phyloP scores from a whole-genome alignment of 1,139 yeast species.

The Geotrichum aggregatum region DNA sequence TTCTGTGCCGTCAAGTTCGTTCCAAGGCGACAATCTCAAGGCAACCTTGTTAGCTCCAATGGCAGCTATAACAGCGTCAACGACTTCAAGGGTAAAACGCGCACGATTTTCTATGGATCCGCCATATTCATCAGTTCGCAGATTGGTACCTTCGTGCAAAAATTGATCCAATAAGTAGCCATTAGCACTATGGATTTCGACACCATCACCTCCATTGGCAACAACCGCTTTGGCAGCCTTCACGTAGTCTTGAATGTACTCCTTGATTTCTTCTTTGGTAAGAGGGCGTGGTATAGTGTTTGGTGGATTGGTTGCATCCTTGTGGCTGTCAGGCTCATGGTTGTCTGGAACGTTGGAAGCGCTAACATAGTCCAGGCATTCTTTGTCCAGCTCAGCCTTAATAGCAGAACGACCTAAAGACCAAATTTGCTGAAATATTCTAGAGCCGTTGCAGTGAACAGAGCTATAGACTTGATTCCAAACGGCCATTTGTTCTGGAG shows the following conservation, averaged over 20 bases:
- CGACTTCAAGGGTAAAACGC: constrained; percentile 52
- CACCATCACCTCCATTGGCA: constrained; percentile 62
- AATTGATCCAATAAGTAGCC: constrained; percentile 59
- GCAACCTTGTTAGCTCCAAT: constrained; percentile 55
- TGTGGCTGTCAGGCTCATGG: constrained; percentile 32
- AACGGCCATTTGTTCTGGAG: constrained; percentile 45
- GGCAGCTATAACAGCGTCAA: constrained; percentile 49
- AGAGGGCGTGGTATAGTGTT: constrained; percentile 36
- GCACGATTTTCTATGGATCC: constrained; percentile 64
- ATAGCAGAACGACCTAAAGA: constrained; percentile 53
- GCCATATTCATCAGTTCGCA: constrained; percentile 67
- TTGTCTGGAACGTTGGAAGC: constrained; percentile 26
- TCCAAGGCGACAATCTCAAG: constrained; percentile 59
- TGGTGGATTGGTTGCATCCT: not conserved
- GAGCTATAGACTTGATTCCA: constrained; percentile 51
- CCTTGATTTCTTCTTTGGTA: constrained; percentile 42
- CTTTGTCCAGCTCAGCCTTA: constrained; percentile 41
- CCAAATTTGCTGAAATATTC: constrained; percentile 55
- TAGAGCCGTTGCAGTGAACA: constrained; percentile 54
- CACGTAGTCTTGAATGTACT: constrained; percentile 38
- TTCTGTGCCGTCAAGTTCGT: constrained; percentile 35
- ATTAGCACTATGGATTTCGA: constrained; percentile 68
- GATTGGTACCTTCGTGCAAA: constrained; percentile 48
- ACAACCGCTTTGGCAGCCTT: constrained; percentile 47
- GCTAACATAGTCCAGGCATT: constrained; percentile 31